These are phyloP conservation scores for Debaryomyces fabryi DNA, from an alignment of 1,139 yeast species.

Conservation along the genomic window DNA sequence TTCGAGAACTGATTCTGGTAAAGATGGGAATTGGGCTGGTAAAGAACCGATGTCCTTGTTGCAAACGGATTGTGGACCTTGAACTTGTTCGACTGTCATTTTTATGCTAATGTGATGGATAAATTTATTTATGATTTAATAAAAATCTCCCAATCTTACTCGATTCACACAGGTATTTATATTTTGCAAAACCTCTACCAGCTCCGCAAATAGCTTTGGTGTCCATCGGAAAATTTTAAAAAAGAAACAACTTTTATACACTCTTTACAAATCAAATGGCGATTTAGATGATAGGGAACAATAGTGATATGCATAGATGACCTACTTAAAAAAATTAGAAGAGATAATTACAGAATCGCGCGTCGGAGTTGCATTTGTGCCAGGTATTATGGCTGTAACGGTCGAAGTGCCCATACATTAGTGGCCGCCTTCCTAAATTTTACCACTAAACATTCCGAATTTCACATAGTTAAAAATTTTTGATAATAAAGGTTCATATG, in stretches of 20 bases:
- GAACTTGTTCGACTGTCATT: constrained; percentile 22
- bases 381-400: constrained; percentile 1
- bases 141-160: not conserved
- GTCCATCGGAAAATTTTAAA: constrained; percentile 4
- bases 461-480: not conserved
- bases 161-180: not conserved
- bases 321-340: not conserved
- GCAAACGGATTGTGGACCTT: constrained; percentile 23
- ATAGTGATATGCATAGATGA: constrained; percentile 7
- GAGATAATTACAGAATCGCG: constrained; percentile 3
- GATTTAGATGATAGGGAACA: not conserved
- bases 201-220: not conserved
- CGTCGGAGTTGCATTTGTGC: constrained; percentile 1
- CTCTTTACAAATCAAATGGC: not conserved
- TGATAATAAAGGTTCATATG: not conserved
- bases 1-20: constrained; percentile 37
- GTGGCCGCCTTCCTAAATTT: constrained; percentile 2
- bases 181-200: not conserved
- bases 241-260: constrained; percentile 1
- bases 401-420: not conserved
- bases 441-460: constrained; percentile 7
- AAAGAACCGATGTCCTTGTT: constrained; percentile 44
- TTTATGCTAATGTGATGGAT: not conserved
- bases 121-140: not conserved
- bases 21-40: constrained; percentile 41